These are phyloP conservation scores for Cucumis sativus DNA, from an alignment of 306 rosid genomes.

Conservation along the genomic window DNA sequence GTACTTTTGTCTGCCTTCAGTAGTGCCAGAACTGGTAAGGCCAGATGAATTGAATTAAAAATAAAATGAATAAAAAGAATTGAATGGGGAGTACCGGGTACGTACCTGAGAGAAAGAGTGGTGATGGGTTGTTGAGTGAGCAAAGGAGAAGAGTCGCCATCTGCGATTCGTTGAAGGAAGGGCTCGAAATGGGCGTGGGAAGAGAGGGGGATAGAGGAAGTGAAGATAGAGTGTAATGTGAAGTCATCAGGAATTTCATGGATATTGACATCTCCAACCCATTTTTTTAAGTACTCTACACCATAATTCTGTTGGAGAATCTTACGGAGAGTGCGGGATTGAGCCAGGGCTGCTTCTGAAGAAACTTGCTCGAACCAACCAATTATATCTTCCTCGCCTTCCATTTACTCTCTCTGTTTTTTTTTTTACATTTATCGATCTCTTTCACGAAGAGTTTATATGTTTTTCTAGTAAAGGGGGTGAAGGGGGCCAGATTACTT, in stretches of 20 bases:
- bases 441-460: no score
- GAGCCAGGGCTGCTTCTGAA: constrained; percentile 36
- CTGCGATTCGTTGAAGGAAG: constrained; percentile 59
- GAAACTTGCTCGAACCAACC: constrained; percentile 64
- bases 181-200: constrained; percentile 82
- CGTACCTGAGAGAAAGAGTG: constrained; percentile 72
- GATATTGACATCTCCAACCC: constrained; percentile 47
- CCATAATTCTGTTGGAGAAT: constrained; percentile 59
- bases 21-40: constrained; percentile 72
- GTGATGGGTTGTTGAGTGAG: constrained; percentile 70
- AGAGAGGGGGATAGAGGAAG: constrained; percentile 61
- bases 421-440: no score
- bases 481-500: no score
- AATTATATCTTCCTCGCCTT: background rate
- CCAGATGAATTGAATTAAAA: no score
- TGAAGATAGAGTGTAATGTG: constrained; percentile 66
- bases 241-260: constrained; percentile 32
- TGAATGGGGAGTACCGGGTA: background rate
- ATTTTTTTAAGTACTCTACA: constrained; percentile 56
- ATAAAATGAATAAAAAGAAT: no score
- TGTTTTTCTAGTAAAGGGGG: no score
- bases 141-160: constrained; percentile 48
- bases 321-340: constrained; percentile 43
- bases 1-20: constrained; percentile 80
- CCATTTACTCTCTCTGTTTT: no score